phyloP scores from a whole-genome alignment of 2,329 filamentous ascomycete genomes.

The Parascedosporium putredinis region DNA sequence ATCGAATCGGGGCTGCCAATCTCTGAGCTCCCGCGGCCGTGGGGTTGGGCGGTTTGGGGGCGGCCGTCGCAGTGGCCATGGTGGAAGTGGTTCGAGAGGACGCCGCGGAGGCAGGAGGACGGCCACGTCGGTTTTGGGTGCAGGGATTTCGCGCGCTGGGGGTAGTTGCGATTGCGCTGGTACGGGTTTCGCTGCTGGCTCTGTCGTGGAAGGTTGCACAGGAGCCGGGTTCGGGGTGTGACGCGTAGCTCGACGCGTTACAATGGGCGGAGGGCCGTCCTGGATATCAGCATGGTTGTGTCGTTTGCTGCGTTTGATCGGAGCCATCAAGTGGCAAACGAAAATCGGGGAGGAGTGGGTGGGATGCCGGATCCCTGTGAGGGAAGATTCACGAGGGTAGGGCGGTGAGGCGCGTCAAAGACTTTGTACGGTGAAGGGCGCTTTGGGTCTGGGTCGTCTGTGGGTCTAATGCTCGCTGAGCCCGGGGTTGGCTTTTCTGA shows the following conservation, averaged over 20 bases:
- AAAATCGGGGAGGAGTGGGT: background rate
- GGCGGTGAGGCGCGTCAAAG: background rate
- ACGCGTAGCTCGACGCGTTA: conserved; percentile 18
- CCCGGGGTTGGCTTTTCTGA: no score
- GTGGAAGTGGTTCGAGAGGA: conserved; percentile 3
- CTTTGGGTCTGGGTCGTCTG: background rate
- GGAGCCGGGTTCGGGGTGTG: conserved; percentile 23
- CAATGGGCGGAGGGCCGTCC: background rate
- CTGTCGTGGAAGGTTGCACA: conserved; percentile 18
- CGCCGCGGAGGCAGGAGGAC: background rate
- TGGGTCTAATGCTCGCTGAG: background rate
- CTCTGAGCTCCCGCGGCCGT: conserved; percentile 10
- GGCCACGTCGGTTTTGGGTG: conserved; percentile 2
- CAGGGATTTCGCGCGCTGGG: conserved; percentile 11
- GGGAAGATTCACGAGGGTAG: background rate
- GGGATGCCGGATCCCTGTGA: background rate
- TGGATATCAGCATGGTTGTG: conserved; percentile 3
- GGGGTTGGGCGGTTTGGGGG: conserved; percentile 14
- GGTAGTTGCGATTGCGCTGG: conserved; percentile 11
- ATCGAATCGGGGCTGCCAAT: conserved; percentile 6
- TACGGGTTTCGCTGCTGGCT: conserved; percentile 13
- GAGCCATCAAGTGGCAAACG: conserved; percentile 2
- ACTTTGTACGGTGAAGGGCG: background rate
- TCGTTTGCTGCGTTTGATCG: conserved; percentile 3
- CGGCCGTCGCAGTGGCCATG: conserved; percentile 10